phyloP scores from a whole-genome alignment of 306 rosid genomes.

The Cyamopsis tetragonoloba region DNA sequence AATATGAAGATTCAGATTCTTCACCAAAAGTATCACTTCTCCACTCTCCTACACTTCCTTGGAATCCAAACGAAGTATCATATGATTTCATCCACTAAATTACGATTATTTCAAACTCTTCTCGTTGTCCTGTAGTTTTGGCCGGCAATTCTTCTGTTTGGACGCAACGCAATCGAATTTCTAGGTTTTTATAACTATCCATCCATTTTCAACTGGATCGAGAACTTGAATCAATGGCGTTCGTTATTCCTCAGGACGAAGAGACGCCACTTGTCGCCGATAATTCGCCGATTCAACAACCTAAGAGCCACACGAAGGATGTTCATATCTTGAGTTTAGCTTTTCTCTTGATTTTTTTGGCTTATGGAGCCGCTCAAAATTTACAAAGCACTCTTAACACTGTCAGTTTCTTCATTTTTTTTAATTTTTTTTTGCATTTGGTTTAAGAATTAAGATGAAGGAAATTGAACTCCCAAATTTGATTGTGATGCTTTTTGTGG shows the following conservation, averaged over 20 bases:
- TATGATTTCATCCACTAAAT: constrained; percentile 14
- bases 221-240: constrained; percentile 39
- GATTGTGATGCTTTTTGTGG: not conserved
- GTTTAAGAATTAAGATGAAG: not conserved
- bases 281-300: constrained; percentile 10
- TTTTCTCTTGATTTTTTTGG: constrained; percentile 69
- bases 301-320: constrained; percentile 44
- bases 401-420: constrained; percentile 48
- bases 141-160: constrained; percentile 45
- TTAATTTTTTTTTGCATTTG: no score
- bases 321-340: constrained; percentile 66
- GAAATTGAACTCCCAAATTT: not conserved
- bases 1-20: constrained; percentile 18
- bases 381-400: constrained; percentile 81
- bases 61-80: not conserved
- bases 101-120: not conserved
- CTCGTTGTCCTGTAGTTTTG: constrained; percentile 30
- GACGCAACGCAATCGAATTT: not conserved
- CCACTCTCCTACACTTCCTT: not conserved
- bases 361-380: constrained; percentile 94
- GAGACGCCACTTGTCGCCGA: constrained; percentile 50
- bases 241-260: constrained; percentile 39
- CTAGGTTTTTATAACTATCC: constrained; percentile 10
- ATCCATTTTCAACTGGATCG: not conserved
- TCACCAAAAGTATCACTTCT: not conserved